These are phyloP conservation scores for Mallotus nudiflorus DNA, from an alignment of 345 rosid species.

Conservation along the genomic window DNA sequence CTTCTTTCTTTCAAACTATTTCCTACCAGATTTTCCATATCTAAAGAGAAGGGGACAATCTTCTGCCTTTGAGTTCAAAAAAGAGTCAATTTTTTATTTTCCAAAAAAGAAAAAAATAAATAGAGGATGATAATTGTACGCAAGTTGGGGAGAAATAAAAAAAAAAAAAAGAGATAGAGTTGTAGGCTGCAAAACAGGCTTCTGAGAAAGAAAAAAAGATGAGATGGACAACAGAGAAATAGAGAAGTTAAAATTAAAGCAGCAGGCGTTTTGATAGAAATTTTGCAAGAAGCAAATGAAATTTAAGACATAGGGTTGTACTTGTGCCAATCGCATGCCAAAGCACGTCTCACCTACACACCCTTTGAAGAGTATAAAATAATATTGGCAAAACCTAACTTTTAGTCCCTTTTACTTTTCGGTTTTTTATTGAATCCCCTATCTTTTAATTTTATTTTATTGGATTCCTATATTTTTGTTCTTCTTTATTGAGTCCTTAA, in stretches of 20 bases:
- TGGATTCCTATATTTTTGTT: too few relatives aligned
- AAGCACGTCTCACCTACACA: neutral
- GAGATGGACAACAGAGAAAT: neutral
- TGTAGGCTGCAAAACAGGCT: neutral
- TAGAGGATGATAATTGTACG: neutral
- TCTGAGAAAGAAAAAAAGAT: neutral
- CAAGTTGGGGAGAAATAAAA: neutral
- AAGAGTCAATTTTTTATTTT: neutral
- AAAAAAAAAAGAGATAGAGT: neutral
- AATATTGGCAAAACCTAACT: too few relatives aligned
- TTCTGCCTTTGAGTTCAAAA: neutral
- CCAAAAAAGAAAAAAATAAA: neutral
- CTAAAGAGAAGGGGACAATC: neutral
- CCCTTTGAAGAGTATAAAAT: too few relatives aligned
- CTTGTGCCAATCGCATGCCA: neutral
- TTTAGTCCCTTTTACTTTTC: too few relatives aligned
- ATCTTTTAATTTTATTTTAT: too few relatives aligned
- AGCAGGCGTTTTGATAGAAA: neutral
- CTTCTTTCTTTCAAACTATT: conserved; percentile 12
- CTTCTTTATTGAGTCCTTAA: too few relatives aligned
- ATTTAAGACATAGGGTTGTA: neutral
- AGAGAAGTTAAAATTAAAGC: neutral
- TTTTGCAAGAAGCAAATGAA: neutral
- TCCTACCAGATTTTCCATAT: neutral
- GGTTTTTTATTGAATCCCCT: too few relatives aligned